Percentiles rank a stretch among this genome's conserved stretches.
Evolutionary conservation across 768 basidiomycete genomes (phyloP).

Genomic region (Phanerochaete carnosa): DNA sequence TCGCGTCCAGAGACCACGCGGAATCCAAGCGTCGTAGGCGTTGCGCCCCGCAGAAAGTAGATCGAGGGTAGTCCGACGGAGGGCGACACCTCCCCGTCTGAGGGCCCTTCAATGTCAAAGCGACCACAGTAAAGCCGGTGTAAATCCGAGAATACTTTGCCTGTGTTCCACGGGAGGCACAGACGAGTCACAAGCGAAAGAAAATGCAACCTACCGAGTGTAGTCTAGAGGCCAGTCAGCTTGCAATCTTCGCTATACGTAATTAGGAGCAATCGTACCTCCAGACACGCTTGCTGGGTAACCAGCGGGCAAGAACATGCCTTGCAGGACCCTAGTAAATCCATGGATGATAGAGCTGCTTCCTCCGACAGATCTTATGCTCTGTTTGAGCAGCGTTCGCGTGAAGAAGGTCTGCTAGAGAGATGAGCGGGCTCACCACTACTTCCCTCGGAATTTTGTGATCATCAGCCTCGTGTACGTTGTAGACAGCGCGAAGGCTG

Average conservation of each 20-base stretch:
- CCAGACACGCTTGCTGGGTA: slow-evolving; percentile 60
- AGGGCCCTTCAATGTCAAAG: background rate
- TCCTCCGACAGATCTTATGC: background rate
- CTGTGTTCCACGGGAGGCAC: too few relatives aligned
- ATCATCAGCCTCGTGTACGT: background rate
- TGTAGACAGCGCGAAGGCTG: background rate
- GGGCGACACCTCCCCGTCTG: background rate
- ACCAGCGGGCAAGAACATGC: slow-evolving; percentile 60
- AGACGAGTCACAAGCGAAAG: background rate
- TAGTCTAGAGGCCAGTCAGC: background rate
- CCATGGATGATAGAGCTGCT: background rate
- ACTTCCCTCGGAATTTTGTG: background rate
- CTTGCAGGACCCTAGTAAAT: slow-evolving; percentile 26
- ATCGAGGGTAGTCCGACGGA: too few relatives aligned
- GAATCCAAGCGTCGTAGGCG: too few relatives aligned
- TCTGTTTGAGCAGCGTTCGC: background rate
- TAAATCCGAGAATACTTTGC: background rate
- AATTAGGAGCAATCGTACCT: slow-evolving; percentile 32
- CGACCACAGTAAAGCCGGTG: background rate
- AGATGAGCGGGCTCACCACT: background rate
- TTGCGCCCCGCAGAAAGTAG: too few relatives aligned
- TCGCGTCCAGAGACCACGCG: too few relatives aligned
- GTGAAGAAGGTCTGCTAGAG: background rate
- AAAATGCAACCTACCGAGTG: background rate
- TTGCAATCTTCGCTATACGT: background rate